Base-by-base conservation (phyloP, 352 stramenopile genomes). In the Lagenidium sp. region DNA sequence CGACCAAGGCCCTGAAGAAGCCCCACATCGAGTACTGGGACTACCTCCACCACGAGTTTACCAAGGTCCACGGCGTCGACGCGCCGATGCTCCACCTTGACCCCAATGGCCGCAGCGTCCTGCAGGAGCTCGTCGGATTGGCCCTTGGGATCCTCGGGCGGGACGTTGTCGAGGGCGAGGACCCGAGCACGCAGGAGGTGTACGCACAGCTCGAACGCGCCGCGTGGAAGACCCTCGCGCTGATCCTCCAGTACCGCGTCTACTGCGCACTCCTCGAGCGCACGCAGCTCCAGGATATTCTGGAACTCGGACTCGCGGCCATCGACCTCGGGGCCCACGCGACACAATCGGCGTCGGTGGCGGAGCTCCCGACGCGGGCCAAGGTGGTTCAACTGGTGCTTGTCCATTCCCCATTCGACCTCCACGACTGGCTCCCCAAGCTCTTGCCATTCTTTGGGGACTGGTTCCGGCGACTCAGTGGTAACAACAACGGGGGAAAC, bases 21-120 rank as follows among this genome's bases (percentile, higher is more conserved):
- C 67, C 74, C 3, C 64, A 66, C 28, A 44, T 80, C 20, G 45
- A 47, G 0, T 78, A 76, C 41, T 89, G 76, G 76, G 40, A 56
- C 23, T 83, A 79, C 32, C 41, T 89, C 36, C 67, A 65, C 16
- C 74, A 66, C 29, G 63, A 87, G 35, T 66, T 89, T 25, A 72
- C 68, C 25, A 65, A 61, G 38, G 61, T 66, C 12, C 73, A 92
- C 44, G 51, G 60, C 6, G 28, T 55, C 11, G 66, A 68, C 12
- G 68, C 63, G 1, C 74, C 72, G 6, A 65, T 72, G 26, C 48
- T 92, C 13, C 80, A 92, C 44, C 50, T 90, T 35, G 80, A 92
- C 32, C 53, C 63, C 11, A 92, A 88, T 29, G 77, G 80, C 16
- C 61, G 75, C 23, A 68, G 83, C 6, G 80, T 62, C 36, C 45